A percentile compares a stretch with the other conserved stretches of the same genome.
Evolutionary conservation across 2,329 filamentous ascomycete genomes (phyloP).

Genomic region (Pseudocercospora fuligena): DNA sequence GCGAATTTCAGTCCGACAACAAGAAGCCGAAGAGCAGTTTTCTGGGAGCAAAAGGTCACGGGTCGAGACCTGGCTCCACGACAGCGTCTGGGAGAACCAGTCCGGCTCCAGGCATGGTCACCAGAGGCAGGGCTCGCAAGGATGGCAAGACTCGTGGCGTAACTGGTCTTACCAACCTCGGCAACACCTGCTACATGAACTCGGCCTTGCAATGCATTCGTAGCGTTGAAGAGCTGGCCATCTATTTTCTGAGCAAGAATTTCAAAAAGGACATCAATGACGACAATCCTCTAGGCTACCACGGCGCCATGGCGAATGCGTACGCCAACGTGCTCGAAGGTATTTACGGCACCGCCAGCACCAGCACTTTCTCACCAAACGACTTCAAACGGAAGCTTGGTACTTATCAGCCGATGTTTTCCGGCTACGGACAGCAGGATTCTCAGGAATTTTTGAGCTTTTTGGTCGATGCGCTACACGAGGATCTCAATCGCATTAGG

Average conservation of each 20-base stretch:
- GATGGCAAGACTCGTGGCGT: constrained; percentile 74
- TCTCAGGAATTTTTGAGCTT: constrained; percentile 97
- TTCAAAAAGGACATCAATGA: constrained; percentile 83
- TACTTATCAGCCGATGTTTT: constrained; percentile 81
- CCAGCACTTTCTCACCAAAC: constrained; percentile 74
- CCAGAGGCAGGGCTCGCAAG: constrained; percentile 72
- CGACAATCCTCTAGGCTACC: constrained; percentile 82
- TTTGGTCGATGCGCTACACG: constrained; percentile 89
- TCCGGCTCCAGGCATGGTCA: constrained; percentile 68
- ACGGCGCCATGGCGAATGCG: constrained; percentile 82
- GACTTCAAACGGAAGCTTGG: constrained; percentile 85
- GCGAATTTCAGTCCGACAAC: constrained; percentile 61
- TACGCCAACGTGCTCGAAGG: constrained; percentile 78
- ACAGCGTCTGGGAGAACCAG: constrained; percentile 66
- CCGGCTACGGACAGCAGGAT: constrained; percentile 94
- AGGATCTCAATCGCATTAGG: constrained; percentile 89
- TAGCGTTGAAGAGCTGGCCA: constrained; percentile 88
- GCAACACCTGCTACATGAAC: constrained; percentile 99
- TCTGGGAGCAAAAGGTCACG: constrained; percentile 51
- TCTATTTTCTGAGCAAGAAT: constrained; percentile 79
- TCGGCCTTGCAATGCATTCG: constrained; percentile 93
- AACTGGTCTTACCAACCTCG: constrained; percentile 85
- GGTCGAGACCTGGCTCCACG: constrained; percentile 44
- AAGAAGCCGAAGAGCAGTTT: constrained; percentile 45
- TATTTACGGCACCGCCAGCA: constrained; percentile 73